A percentile compares a stretch with the other conserved stretches of the same genome.
phyloP scores from a whole-genome alignment of 1,284 basidiomycete species.

The Trichosporon ovoides region DNA sequence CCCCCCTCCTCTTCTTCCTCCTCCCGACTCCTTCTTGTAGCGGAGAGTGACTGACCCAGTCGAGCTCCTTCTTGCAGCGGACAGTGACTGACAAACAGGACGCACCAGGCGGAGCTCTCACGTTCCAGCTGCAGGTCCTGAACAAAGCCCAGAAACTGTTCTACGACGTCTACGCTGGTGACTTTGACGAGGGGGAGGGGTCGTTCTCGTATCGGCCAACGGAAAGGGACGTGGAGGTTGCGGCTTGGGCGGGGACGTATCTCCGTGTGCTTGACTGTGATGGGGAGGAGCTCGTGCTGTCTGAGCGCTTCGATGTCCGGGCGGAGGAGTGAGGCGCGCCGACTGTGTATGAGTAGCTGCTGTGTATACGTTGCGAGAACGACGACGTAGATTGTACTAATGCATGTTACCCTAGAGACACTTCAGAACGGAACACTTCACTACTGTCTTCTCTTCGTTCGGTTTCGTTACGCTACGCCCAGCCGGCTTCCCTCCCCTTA shows the following conservation, averaged over 20 bases:
- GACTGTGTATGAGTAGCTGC: too few relatives aligned
- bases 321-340: too few relatives aligned
- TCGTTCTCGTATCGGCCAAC: neutral
- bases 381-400: neutral
- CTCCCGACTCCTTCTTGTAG: too few relatives aligned
- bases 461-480: too few relatives aligned
- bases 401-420: neutral
- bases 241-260: neutral
- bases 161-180: neutral
- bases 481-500: too few relatives aligned
- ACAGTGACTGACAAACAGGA: neutral
- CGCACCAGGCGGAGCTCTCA: neutral
- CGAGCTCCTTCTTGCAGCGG: too few relatives aligned
- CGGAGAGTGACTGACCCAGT: too few relatives aligned
- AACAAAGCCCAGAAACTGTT: neutral
- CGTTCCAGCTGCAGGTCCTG: neutral
- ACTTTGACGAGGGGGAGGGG: neutral
- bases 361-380: too few relatives aligned
- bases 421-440: neutral
- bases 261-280: neutral
- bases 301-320: neutral
- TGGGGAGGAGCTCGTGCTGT: neutral
- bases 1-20: too few relatives aligned
- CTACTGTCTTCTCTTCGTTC: neutral
- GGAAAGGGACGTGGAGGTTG: neutral